Evolutionary conservation across 108 stramenopile genomes (phyloP).

Genomic region (Pseudonitzschia pungens): DNA sequence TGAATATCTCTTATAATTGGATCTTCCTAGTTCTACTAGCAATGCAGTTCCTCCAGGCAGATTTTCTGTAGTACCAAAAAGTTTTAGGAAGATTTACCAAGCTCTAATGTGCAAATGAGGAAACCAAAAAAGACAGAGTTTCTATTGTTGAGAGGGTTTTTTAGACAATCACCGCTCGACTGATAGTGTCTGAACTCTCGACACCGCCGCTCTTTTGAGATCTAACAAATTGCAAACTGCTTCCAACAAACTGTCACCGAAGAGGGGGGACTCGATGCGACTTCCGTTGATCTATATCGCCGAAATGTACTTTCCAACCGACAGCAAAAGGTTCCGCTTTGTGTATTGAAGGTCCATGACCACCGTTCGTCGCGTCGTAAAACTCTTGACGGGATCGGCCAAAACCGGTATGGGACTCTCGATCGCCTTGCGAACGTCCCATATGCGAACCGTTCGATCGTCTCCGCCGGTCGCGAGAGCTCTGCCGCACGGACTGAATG

Average conservation of each 20-base stretch:
- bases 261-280: too few relatives aligned
- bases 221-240: too few relatives aligned
- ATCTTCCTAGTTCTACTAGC: too few relatives aligned
- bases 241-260: too few relatives aligned
- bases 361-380: conserved; percentile 45
- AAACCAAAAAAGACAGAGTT: background rate
- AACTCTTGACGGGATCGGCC: conserved; percentile 33
- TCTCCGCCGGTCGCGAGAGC: conserved; percentile 81
- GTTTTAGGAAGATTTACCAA: too few relatives aligned
- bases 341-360: conserved; percentile 81
- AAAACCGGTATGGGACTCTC: conserved; percentile 12
- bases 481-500: conserved; percentile 78
- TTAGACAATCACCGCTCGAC: too few relatives aligned
- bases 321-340: conserved; percentile 76
- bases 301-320: conserved; percentile 72
- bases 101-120: too few relatives aligned
- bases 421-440: conserved; percentile 65
- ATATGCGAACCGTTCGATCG: conserved; percentile 77
- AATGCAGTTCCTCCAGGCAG: too few relatives aligned
- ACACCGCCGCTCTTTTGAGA: background rate
- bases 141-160: too few relatives aligned
- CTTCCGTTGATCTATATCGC: background rate
- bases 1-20: too few relatives aligned
- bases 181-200: too few relatives aligned
- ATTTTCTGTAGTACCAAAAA: too few relatives aligned